Percentiles rank a stretch among this genome's conserved stretches.
Evolutionary conservation across 768 basidiomycete species (phyloP).

Genomic region (Amanita fuliginea): DNA sequence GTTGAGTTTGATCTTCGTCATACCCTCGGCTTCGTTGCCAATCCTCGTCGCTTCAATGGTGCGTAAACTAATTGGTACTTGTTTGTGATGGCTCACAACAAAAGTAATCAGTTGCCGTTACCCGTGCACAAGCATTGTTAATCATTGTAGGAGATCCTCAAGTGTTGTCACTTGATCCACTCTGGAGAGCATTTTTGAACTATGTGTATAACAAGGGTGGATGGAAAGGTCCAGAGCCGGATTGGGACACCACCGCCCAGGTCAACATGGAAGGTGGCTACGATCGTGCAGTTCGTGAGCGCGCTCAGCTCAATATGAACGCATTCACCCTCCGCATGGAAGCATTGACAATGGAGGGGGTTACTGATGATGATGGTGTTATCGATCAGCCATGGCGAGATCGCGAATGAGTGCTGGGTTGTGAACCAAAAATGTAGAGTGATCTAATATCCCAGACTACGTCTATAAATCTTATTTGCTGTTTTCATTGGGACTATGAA

Average conservation of each 20-base stretch:
- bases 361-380: constrained; percentile 11
- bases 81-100: neutral
- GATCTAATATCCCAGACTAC: too few relatives aligned
- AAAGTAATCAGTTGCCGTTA: constrained; percentile 42
- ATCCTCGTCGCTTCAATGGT: constrained; percentile 49
- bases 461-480: too few relatives aligned
- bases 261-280: constrained; percentile 15
- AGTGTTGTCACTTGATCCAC: constrained; percentile 48
- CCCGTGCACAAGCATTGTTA: constrained; percentile 53
- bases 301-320: constrained; percentile 22
- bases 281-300: constrained; percentile 12
- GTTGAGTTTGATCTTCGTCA: constrained; percentile 40
- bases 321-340: constrained; percentile 20
- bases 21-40: constrained; percentile 48
- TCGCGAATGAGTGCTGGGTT: too few relatives aligned
- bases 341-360: constrained; percentile 6
- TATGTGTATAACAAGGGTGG: constrained; percentile 41
- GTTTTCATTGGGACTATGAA: too few relatives aligned
- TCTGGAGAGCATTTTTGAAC: constrained; percentile 53
- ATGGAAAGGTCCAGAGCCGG: constrained; percentile 34
- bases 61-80: neutral
- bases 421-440: too few relatives aligned
- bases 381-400: constrained; percentile 9
- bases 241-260: constrained; percentile 34
- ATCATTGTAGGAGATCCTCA: constrained; percentile 52